Percentiles rank a stretch among this genome's conserved stretches.
Evolutionary conservation across 176 grass and related monocot species (phyloP).

Genomic region (Alloteropsis semialata): DNA sequence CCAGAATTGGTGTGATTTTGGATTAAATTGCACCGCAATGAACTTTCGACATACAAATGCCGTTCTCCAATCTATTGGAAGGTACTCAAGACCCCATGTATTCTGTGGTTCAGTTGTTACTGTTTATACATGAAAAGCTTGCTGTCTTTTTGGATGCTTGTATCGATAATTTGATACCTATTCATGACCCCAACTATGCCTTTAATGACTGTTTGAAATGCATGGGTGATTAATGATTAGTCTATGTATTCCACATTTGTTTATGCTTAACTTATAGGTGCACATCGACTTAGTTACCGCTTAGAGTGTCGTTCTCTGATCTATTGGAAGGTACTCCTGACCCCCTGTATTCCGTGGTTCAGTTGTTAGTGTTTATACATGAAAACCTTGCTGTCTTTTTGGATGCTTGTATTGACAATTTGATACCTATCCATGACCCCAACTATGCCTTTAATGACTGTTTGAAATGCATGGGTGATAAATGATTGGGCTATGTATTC

Average conservation of each 20-base stretch:
- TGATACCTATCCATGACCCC: neutral
- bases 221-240: neutral
- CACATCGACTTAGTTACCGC: neutral
- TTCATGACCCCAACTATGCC: neutral
- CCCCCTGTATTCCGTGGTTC: neutral
- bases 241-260: neutral
- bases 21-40: neutral
- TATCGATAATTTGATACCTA: neutral
- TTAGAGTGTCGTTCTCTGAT: neutral
- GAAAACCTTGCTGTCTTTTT: neutral
- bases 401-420: neutral
- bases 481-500: neutral
- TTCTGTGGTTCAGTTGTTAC: neutral
- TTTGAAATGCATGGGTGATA: neutral
- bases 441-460: neutral
- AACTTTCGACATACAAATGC: neutral
- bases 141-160: neutral
- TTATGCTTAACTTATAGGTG: neutral
- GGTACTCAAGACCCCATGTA: neutral
- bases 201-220: neutral
- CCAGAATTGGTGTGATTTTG: neutral
- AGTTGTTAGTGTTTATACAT: neutral
- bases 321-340: conserved; percentile 18
- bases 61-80: neutral
- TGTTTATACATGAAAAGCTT: neutral